Conservation (phyloP, 2,329 filamentous ascomycete genomes). For the Colletotrichum lentis region DNA sequence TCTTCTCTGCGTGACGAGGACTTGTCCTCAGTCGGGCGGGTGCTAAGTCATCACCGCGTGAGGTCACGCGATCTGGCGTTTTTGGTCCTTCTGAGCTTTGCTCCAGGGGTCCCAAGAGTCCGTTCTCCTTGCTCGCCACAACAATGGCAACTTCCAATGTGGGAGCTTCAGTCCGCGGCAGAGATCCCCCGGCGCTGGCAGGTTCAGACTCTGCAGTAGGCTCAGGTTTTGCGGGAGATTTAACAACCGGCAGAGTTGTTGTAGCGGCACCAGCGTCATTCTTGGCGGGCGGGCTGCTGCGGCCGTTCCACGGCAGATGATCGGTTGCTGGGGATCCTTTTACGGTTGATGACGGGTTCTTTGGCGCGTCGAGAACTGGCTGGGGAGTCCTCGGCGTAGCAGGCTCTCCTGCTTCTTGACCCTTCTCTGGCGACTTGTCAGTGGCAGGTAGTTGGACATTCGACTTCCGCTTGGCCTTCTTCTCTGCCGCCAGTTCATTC, state of each 20-base stretch:
- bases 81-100: not conserved
- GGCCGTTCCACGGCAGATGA: not conserved
- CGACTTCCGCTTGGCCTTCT: constrained; percentile 47
- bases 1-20: constrained; percentile 7
- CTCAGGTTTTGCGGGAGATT: not conserved
- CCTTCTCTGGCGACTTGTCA: constrained; percentile 11
- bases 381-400: constrained; percentile 25
- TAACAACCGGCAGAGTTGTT: not conserved
- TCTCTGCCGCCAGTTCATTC: constrained; percentile 52
- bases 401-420: constrained; percentile 4
- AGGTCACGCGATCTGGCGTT: not conserved
- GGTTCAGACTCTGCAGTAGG: not conserved
- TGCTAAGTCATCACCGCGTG: not conserved
- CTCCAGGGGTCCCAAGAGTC: not conserved
- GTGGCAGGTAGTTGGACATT: constrained; percentile 42
- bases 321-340: constrained; percentile 19
- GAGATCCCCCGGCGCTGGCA: not conserved
- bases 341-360: constrained; percentile 33
- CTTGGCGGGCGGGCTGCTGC: constrained; percentile 5
- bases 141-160: not conserved
- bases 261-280: not conserved
- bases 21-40: not conserved
- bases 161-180: not conserved
- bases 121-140: not conserved
- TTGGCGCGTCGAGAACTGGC: constrained; percentile 32